Evolutionary conservation across 2,329 filamentous ascomycete species (phyloP), one percentile per base, ranked within the genome.

Genomic region (Sclerotinia borealis): DNA sequence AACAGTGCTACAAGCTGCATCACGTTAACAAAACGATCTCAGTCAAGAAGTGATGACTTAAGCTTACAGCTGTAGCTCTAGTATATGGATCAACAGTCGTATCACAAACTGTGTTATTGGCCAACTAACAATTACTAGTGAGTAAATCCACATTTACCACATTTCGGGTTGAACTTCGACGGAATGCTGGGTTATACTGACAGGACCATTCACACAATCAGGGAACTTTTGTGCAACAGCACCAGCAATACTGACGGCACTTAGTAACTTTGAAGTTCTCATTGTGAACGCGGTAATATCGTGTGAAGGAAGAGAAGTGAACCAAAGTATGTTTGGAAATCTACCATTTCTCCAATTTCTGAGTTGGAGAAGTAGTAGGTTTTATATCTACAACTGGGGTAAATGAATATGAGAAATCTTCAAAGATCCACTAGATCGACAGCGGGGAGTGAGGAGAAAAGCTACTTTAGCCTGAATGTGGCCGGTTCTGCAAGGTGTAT

Each of bases 121-220:
- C 64, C 10, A 68, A 48, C 50, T 66, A 41, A 9, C 76, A 73
- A 49, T 79, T 79, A 6, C n/a, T 47, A 15, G 45, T 63, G 5
- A 59, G 36, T 17, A 63, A 17, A 27, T 10, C 7, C 15, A 11
- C 37, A 22, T 17, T 10, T 8, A 3, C 7, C 15, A 11, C 37
- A 22, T 17, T 10, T 8, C 2, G 25, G 2, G 25, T 22, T 34
- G 7, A 5, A 59, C 1, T 17, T 36, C 4, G n/a, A 17, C 19
- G 15, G n/a, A 10, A 49, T 15, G 22, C 4, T 8, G 27, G 71
- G n/a, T 39, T 9, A 39, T 45, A 0, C 58, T 63, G 31, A 54
- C 61, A 22, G 81, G 82, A 0, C 81, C 81, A 71, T 78, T 79
- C 10, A 70, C 69, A 67, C 82, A 84, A 66, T 84, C 81, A 1